Percentiles rank a stretch among this genome's conserved stretches.
Conservation (phyloP, 2,329 filamentous ascomycete species). For the Ophiostoma triangulosporum region DNA sequence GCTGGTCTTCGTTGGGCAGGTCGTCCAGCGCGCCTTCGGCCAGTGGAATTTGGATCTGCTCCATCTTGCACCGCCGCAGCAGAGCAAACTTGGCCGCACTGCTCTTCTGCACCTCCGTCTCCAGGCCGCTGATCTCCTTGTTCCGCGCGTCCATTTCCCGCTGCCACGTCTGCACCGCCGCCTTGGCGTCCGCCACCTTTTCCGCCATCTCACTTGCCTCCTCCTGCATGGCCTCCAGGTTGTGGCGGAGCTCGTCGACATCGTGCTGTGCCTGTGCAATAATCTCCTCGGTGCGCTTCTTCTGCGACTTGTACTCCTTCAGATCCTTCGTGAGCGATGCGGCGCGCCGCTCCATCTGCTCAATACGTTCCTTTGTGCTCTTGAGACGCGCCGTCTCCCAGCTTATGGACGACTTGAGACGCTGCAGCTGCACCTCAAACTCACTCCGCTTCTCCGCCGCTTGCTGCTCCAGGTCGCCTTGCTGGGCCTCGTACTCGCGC, state of each 20-base stretch:
- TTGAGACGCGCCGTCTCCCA: slow-evolving; percentile 41
- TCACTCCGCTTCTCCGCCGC: slow-evolving; percentile 74
- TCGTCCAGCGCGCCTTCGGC: slow-evolving; percentile 64
- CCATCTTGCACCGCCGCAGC: slow-evolving; percentile 79
- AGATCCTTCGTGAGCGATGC: slow-evolving; percentile 57
- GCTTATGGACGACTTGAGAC: slow-evolving; percentile 47
- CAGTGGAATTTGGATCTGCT: slow-evolving; percentile 80
- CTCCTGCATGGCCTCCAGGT: slow-evolving; percentile 53
- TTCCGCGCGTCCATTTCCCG: slow-evolving; percentile 64
- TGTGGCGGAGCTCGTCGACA: slow-evolving; percentile 60
- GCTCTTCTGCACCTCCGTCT: slow-evolving; percentile 75
- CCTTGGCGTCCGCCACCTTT: slow-evolving; percentile 63
- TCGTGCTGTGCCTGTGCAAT: slow-evolving; percentile 63
- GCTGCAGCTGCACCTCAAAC: slow-evolving; percentile 73
- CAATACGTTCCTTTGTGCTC: slow-evolving; percentile 55
- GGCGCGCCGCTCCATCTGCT: slow-evolving; percentile 51
- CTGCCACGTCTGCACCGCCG: slow-evolving; percentile 69
- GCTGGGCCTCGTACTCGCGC: slow-evolving; percentile 83
- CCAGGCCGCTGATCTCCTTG: slow-evolving; percentile 64
- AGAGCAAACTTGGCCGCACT: slow-evolving; percentile 72
- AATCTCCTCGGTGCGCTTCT: slow-evolving; percentile 58
- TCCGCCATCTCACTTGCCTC: slow-evolving; percentile 57
- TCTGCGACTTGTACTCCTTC: slow-evolving; percentile 55
- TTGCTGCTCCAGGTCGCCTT: slow-evolving; percentile 85
- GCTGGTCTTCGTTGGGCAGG: slow-evolving; percentile 73